These are phyloP conservation scores for Chlorella sp. DNA, from an alignment of 139 green algal species.

Conservation along the genomic window DNA sequence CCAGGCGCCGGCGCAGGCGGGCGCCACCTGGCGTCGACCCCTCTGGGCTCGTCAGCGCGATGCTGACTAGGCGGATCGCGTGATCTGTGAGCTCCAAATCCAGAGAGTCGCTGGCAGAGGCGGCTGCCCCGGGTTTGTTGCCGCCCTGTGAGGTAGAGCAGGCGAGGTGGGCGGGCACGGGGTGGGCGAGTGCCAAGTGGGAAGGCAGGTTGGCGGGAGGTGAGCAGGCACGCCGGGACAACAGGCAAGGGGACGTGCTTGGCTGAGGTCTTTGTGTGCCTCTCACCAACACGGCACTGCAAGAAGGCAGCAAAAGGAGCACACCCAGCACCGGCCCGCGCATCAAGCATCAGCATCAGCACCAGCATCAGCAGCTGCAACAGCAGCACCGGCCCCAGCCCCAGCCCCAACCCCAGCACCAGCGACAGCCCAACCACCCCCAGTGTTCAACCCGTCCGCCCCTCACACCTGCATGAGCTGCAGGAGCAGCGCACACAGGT, in stretches of 20 bases:
- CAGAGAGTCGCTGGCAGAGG: neutral
- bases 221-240: neutral
- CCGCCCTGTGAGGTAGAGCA: neutral
- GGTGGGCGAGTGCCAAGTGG: neutral
- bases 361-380: too few species aligned
- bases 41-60: conserved; percentile 25
- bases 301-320: too few species aligned
- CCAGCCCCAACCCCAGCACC: too few species aligned
- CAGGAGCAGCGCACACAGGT: conserved; percentile 25
- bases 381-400: too few species aligned
- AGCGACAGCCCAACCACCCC: too few species aligned
- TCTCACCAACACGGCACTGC: too few species aligned
- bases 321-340: too few species aligned
- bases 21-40: neutral
- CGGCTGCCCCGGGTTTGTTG: too few species aligned
- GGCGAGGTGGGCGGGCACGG: neutral
- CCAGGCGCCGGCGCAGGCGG: conserved; percentile 3
- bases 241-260: neutral
- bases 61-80: conserved; percentile 14
- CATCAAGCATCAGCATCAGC: too few species aligned
- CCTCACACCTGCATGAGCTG: conserved; percentile 15
- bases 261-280: too few species aligned
- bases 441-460: neutral
- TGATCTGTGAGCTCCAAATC: conserved; percentile 22
- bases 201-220: neutral